These are phyloP conservation scores for Neurospora sp. DNA, from an alignment of 495 filamentous ascomycete genomes.

Conservation along the genomic window DNA sequence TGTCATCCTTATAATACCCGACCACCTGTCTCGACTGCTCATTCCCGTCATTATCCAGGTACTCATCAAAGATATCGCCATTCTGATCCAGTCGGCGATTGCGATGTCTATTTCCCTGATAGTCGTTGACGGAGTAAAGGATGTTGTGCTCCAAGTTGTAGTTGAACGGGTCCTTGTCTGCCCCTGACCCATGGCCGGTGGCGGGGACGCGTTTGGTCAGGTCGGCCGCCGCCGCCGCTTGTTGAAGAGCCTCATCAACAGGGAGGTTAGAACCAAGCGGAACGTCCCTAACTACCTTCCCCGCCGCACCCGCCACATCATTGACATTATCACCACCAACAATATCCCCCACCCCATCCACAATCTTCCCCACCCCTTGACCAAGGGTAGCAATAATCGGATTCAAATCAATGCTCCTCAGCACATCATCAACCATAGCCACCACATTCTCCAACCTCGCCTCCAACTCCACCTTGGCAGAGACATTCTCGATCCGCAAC, in stretches of 20 bases:
- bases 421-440: constrained; percentile 41
- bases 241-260: too few relatives aligned
- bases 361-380: constrained; percentile 34
- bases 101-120: constrained; percentile 42
- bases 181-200: neutral
- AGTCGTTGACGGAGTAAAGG: constrained; percentile 47
- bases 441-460: constrained; percentile 47
- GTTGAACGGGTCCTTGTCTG: constrained; percentile 17
- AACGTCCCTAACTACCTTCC: too few relatives aligned
- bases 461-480: constrained; percentile 46
- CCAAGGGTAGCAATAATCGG: constrained; percentile 45
- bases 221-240: too few relatives aligned
- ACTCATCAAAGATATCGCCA: constrained; percentile 41
- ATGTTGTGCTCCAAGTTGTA: constrained; percentile 41
- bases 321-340: neutral
- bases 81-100: constrained; percentile 46
- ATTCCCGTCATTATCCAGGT: constrained; percentile 42
- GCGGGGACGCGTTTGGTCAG: constrained; percentile 2
- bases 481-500: constrained; percentile 44
- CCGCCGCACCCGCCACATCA: too few relatives aligned
- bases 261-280: too few relatives aligned
- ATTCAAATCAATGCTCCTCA: constrained; percentile 47
- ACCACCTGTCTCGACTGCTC: constrained; percentile 28
- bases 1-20: constrained; percentile 38
- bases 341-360: constrained; percentile 32